phyloP scores from a whole-genome alignment of 179 eudicot species.

The Drosera spatulata region DNA sequence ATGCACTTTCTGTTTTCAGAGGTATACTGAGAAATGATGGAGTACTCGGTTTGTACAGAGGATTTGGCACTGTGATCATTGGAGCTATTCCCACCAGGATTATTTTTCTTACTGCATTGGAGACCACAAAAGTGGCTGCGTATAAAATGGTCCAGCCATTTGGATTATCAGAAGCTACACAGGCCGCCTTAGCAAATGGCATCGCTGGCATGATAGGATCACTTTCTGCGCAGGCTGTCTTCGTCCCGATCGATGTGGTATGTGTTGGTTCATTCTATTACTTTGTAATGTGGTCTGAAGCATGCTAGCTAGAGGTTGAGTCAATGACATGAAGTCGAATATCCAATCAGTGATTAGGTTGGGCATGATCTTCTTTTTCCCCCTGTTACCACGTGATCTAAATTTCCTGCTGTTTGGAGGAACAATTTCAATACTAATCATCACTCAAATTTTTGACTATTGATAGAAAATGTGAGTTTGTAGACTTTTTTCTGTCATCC shows the following conservation, averaged over 20 bases:
- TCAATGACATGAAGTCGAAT: too few species aligned
- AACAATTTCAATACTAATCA: too few species aligned
- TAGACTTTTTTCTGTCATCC: too few species aligned
- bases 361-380: too few species aligned
- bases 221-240: slow-evolving; percentile 73
- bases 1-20: slow-evolving; percentile 63
- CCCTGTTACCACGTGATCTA: too few species aligned
- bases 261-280: slow-evolving; percentile 2
- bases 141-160: slow-evolving; percentile 72
- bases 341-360: too few species aligned
- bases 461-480: too few species aligned
- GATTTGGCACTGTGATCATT: slow-evolving; percentile 93
- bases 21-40: slow-evolving; percentile 78
- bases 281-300: too few species aligned
- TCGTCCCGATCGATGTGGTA: slow-evolving; percentile 98
- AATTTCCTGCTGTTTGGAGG: too few species aligned
- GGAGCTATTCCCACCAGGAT: slow-evolving; percentile 92
- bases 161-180: slow-evolving; percentile 69
- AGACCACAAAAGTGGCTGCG: slow-evolving; percentile 86
- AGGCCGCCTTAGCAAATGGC: slow-evolving; percentile 97
- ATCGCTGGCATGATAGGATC: slow-evolving; percentile 91
- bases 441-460: too few species aligned
- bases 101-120: slow-evolving; percentile 83
- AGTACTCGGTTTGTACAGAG: slow-evolving; percentile 87
- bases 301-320: too few species aligned